Base-by-base conservation (phyloP, 164 flowering plant genomes). In the Aristolochia californica region DNA sequence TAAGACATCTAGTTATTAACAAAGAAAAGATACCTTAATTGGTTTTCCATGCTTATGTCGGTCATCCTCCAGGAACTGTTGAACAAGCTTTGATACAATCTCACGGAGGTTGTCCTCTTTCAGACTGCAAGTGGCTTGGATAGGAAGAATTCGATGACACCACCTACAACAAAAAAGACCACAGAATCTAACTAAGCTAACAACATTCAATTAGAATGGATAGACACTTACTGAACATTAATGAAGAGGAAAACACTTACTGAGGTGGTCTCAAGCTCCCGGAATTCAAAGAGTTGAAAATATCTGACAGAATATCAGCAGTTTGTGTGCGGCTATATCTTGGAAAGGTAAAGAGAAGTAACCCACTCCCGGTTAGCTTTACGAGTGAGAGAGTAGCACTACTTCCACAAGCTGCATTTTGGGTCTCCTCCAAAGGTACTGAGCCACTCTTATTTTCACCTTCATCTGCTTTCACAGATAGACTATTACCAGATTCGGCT, bases 81-180 rank as follows among this genome's bases (percentile, higher is more conserved):
- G 67, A 65, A 87, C 84, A 70, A 84, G 88, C 70, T 74, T 82
- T 52, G 79, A 61, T 20, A 87, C 90, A 56, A 70, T 68, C 17
- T 24, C 43, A 2, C 53, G 67, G 17, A 87, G 68, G 48, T 81
- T 83, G 59, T 72, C 78, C 67, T 89, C 90, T 28, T 79, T 72
- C 68, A 84, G 73, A 51, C 38, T 52, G 67, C 93, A 84, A 28
- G 97, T 87, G 22, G 84, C 86, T 70, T 86, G 89, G 57, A 89
- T 69, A 45, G 95, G 97, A 56, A 84, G 77, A 55, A 89, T 83
- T 22, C 91, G 83, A 73, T 86, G 86, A 60, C 91, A 86, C 97
- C 97, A 89, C 21, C 97, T 88, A 80, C 78, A 74, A 25, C 25
- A 58, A 68, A 25, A 28, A 57, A n/a, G n/a, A n/a, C n/a, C n/a